phyloP scores from a whole-genome alignment of 1,139 yeast species.

The Pichia sp. region DNA sequence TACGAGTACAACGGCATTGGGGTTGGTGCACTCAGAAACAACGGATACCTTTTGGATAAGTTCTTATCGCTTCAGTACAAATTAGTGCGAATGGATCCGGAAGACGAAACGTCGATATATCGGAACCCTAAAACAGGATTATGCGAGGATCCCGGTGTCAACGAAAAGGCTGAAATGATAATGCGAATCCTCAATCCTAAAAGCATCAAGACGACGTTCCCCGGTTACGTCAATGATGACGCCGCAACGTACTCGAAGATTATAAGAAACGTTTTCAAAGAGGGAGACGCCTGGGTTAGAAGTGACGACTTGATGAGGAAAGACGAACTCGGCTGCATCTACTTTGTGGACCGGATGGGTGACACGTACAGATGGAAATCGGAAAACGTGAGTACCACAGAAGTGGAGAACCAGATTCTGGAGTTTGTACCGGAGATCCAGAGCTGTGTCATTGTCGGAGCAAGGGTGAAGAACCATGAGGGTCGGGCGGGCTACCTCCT shows the following conservation, averaged over 20 bases:
- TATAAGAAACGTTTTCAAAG: conserved; percentile 62
- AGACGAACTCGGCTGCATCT: conserved; percentile 67
- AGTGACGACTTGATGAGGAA: conserved; percentile 77
- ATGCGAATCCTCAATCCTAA: conserved; percentile 68
- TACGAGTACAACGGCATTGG: conserved; percentile 75
- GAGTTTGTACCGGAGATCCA: conserved; percentile 45
- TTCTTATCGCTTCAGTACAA: conserved; percentile 53
- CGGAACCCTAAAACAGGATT: conserved; percentile 63
- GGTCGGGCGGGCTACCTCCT: conserved; percentile 95
- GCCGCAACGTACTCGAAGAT: conserved; percentile 77
- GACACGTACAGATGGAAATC: conserved; percentile 98
- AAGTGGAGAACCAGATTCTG: conserved; percentile 73
- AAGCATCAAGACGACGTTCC: conserved; percentile 68
- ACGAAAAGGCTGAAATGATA: conserved; percentile 84
- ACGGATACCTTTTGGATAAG: conserved; percentile 61
- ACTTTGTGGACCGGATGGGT: conserved; percentile 89
- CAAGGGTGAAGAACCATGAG: conserved; percentile 79
- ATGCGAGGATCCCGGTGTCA: conserved; percentile 44
- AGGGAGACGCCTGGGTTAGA: conserved; percentile 91
- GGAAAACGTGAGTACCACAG: conserved; percentile 91
- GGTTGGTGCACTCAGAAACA: conserved; percentile 83
- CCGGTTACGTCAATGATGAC: conserved; percentile 82
- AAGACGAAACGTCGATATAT: conserved; percentile 68
- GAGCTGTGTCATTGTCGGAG: conserved; percentile 87
- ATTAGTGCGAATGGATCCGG: conserved; percentile 73